Base-by-base conservation (phyloP, 352 stramenopile genomes). In the Pythium folliculosum region DNA sequence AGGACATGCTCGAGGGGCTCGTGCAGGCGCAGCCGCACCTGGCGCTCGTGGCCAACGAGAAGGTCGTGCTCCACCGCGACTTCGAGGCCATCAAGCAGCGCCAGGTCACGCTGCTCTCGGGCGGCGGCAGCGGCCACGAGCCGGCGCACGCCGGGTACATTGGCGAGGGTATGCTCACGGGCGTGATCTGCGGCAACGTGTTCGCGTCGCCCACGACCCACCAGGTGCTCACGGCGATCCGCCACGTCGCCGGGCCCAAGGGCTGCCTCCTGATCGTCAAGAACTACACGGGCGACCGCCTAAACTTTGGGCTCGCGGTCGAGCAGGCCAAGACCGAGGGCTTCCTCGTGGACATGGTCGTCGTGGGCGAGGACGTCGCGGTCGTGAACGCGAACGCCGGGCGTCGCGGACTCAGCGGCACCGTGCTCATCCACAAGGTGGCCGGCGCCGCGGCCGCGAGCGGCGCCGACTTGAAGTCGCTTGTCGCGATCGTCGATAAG, bases 271-370 rank as follows among this genome's bases (percentile, higher is more conserved):
- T 99, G 3, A 90, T 99, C 53, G 95, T 99, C 32, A 99, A 99
- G 85, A 99, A 99, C 83, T 99, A 99, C 86, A 99, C 97, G 3
- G 97, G 97, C 25, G 97, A 99, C 80, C 87, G 96, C 45, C 83
- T 99, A 44, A 99, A 99, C 81, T 99, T 99, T 77, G 97, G 97
- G 0, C 90, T 99, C 69, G 97, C 97, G 7, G 92, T 97, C 32
- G 97, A 99, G 81, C 89, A 95, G 50, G 97, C 97, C 52, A 97
- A 98, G 76, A 77, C 89, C 12, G 88, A 98, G 64, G 94, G 94
- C 5, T 80, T 96, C 62, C 71, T 89, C 37, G 94, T 90, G 50
- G 82, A 94, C 70, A 99, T 99, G 91, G 93, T 99, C 12, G 83
- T 99, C 32, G 92, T 99, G 6, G 95, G 90, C 16, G 97, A 99